Base-by-base conservation (phyloP, 768 basidiomycete species). In the Neoboletus brunneissimus region DNA sequence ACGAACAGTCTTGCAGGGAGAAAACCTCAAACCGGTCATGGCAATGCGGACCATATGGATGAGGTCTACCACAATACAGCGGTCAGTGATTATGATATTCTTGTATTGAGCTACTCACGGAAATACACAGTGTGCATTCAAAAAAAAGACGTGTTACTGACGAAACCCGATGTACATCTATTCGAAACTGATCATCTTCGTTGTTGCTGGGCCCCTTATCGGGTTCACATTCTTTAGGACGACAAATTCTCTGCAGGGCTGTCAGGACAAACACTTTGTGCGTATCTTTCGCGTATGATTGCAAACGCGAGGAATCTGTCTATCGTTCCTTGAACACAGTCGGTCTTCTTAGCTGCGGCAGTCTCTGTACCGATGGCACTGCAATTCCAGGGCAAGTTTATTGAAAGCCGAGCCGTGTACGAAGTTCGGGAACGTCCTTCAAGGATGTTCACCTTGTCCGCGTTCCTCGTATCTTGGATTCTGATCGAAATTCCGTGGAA, bases 361-460 rank as follows among this genome's bases (percentile, higher is more conserved):
- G 41, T 70, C 25, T 53, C 61, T 65, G 77, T 80, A 0, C 76
- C 82, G 2, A 69, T 85, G 31, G 73, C 79, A 4, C 82, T 84
- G 60, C 85, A 87, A 64, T 87, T 25, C 3, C 25, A 5, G 25
- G 25, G 25, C 25, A 25, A 25, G 25, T 25, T 25, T 25, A 25
- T 5, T 51, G 68, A 72, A 11, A 77, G 78, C 59, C 80, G 85
- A 25, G 74, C 67, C 5, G 71, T 88, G 34, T 87, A 85, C 58
- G 83, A 86, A 59, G 76, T 85, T 49, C 79, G 85, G 35, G 86
- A 88, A 68, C 75, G 81, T 4, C 82, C 85, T 0, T 83, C 82
- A 45, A 74, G 79, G 44, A 86, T 83, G 77, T 88, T 86, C 67
- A 75, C 75, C 60, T 87, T 84, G 86, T 76, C 81, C 0, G 80